Evolutionary conservation across 2,329 filamentous ascomycete species (phyloP), one percentile per base, ranked within the genome.

Genomic region (Lecanicillium sp.): DNA sequence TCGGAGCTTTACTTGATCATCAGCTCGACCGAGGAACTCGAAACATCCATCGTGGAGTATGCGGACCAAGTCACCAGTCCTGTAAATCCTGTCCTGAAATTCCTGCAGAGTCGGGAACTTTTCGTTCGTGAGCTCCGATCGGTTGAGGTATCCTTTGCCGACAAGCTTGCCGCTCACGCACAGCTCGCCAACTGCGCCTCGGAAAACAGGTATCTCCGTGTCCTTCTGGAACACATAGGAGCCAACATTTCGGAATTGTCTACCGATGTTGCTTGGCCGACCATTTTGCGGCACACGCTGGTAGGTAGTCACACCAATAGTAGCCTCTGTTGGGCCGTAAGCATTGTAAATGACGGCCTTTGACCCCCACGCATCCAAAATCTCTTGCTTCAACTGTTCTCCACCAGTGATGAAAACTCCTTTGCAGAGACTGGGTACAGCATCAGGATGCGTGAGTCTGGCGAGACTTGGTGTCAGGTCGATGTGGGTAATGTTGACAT

Each of bases 401-500:
- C 90, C 90, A 7, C 91, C 90, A 0, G 90, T 95, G 55, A 96
- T 95, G 62, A 96, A 96, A 0, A 95, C 86, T 3, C 91, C 90
- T 39, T 77, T 77, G 54, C 85, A 88, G 1, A 96, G 70, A 23
- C 77, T 84, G 2, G 90, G 90, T 0, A 91, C 87, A 36, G 94
- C 86, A 26, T 87, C 75, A 0, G 90, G 91, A 50, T 84, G 82
- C 1, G 93, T 67, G 9, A 95, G 71, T 5, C 86, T 78, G 2
- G 90, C 90, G 14, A 96, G 71, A 62, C 88, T 95, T 0, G 90
- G 91, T 0, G 90, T 96, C 3, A 96, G 72, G 63, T 96, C 90
- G 47, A 96, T 89, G 59, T 96, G 90, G 0, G 90, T 95, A 53
- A 96, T 91, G 8, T 72, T 67, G 4, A 95, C 73, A 19, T 72